These are phyloP conservation scores for Mimosa bimucronata DNA, from an alignment of 306 rosid genomes.

Conservation along the genomic window DNA sequence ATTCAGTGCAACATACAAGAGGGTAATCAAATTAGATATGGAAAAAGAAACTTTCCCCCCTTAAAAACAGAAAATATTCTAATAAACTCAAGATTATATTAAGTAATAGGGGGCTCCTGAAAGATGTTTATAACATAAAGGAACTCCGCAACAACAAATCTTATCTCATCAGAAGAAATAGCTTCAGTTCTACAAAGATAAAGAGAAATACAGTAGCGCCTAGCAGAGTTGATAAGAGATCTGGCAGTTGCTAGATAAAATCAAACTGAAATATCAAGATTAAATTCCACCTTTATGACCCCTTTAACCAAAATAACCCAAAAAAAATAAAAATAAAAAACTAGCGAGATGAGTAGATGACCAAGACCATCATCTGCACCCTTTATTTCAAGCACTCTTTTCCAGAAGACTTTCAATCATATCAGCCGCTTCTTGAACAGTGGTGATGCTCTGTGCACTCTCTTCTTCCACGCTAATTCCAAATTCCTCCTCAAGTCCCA, in stretches of 20 bases:
- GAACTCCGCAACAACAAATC: constrained; percentile 8
- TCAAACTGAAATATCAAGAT: constrained; percentile 26
- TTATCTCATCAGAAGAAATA: neutral
- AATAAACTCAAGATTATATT: too few relatives aligned
- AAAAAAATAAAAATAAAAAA: neutral
- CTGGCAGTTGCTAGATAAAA: constrained; percentile 36
- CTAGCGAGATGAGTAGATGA: constrained; percentile 30
- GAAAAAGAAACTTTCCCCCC: neutral
- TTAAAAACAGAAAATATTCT: too few relatives aligned
- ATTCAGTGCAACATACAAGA: neutral
- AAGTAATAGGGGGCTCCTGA: neutral
- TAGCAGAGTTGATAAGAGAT: constrained; percentile 24
- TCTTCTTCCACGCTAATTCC: constrained; percentile 80
- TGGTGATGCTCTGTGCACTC: constrained; percentile 84
- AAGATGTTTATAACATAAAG: neutral
- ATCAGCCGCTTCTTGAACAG: constrained; percentile 96
- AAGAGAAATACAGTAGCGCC: constrained; percentile 29
- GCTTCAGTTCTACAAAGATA: constrained; percentile 26
- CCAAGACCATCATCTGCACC: neutral
- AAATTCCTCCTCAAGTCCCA: constrained; percentile 95
- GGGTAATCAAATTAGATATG: neutral
- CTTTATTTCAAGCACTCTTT: constrained; percentile 47
- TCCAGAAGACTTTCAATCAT: constrained; percentile 74
- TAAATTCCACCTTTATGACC: neutral
- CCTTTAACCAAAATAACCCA: constrained; percentile 12